Percentiles rank a stretch among this genome's conserved stretches.
These are phyloP conservation scores for Ustilago xerochloae DNA, from an alignment of 1,284 basidiomycete genomes.

Conservation along the genomic window DNA sequence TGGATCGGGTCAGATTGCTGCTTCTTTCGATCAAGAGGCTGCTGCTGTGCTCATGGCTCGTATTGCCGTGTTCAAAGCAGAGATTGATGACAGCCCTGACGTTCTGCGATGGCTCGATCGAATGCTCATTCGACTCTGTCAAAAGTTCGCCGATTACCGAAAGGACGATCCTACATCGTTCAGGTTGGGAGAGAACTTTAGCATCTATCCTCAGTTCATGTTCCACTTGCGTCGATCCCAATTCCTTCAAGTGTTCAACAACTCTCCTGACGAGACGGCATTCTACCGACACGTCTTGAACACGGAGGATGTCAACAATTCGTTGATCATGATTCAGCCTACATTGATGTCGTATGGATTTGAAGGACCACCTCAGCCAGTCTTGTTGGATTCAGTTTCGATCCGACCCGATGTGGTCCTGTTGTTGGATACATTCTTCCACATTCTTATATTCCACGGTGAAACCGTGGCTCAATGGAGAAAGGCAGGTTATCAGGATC, in stretches of 20 bases:
- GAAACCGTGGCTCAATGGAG: slow-evolving; percentile 97
- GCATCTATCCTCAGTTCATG: slow-evolving; percentile 99
- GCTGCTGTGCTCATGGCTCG: slow-evolving; percentile 98
- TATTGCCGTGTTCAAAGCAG: slow-evolving; percentile 99
- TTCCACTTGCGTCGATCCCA: slow-evolving; percentile 97
- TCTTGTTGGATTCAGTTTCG: slow-evolving; percentile 94
- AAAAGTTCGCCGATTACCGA: slow-evolving; percentile 98
- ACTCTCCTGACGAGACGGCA: slow-evolving; percentile 98
- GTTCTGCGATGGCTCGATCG: slow-evolving; percentile 97
- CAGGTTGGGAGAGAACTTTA: slow-evolving; percentile 92
- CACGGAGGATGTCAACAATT: slow-evolving; percentile 98
- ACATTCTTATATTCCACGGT: slow-evolving; percentile 99
- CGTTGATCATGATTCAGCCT: slow-evolving; percentile 99
- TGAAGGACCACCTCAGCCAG: slow-evolving; percentile 88
- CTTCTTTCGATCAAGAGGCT: slow-evolving; percentile 97
- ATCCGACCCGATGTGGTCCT: slow-evolving; percentile 97
- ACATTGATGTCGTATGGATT: slow-evolving; percentile 99
- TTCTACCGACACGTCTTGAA: slow-evolving; percentile 98
- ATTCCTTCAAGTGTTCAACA: slow-evolving; percentile 99
- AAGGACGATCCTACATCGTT: slow-evolving; percentile 98
- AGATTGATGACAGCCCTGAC: slow-evolving; percentile 98
- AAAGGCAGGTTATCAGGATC: slow-evolving; percentile 98
- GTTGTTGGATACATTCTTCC: slow-evolving; percentile 99
- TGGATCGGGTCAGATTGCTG: slow-evolving; percentile 89
- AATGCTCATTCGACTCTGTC: slow-evolving; percentile 97